Base-by-base conservation (phyloP, 176 grass and related monocot genomes). In the Hsuehochloa calcarea region DNA sequence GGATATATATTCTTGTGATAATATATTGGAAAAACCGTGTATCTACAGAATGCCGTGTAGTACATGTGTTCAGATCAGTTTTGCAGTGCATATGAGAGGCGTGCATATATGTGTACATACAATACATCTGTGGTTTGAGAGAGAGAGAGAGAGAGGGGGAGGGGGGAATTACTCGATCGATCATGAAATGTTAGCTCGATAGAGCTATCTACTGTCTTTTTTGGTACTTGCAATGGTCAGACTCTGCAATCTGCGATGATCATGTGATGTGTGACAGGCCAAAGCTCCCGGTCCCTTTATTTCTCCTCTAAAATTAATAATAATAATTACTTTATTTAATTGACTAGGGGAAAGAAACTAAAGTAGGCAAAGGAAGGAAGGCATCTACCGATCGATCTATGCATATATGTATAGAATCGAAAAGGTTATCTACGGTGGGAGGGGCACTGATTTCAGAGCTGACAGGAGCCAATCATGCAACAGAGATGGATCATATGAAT, bases 391-490 rank as follows among this genome's bases (percentile, higher is more conserved):
- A 10, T 59, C 22, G 22, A 55, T 55, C 19, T 56, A 56, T 56
- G 20, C 20, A 3, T 22, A 56, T 19, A 19, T 19, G 26, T 60
- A 2, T 46, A 15, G 65, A 83, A 88, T 84, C 84, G 40, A 89
- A 89, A 89, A 84, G 46, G 46, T 84, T 89, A 84, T 89, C 74
- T 70, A 55, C 44, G 56, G 47, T 4, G 68, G 56, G 68, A 81
- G 80, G 63, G 31, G 67, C 73, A 74, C 87, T 80, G 75, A 85
- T 89, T 80, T 25, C 68, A 75, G 51, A 80, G 65, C 82, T 81
- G 77, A 89, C 88, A 81, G 23, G 77, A 70, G 77, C 88, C 82
- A 89, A 89, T 85, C 88, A 89, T 81, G 70, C 70, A 89, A 65
- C 60, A 60, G 47, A 72, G 54, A 84, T 55, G 86, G 65, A 83